These are phyloP conservation scores for Balakata baccata DNA, from an alignment of 345 rosid genomes.

Conservation along the genomic window DNA sequence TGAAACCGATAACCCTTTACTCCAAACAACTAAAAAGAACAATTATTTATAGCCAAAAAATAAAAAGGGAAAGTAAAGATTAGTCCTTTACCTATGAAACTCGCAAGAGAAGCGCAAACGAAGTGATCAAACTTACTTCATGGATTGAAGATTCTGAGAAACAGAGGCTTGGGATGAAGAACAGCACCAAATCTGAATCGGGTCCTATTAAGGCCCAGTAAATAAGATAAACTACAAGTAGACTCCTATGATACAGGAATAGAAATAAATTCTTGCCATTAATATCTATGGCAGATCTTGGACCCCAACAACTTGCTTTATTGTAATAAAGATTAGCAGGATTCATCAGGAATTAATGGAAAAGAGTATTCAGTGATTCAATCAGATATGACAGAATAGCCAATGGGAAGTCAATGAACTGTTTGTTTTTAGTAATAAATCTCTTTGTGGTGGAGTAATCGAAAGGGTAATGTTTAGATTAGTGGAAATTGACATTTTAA, in stretches of 20 bases:
- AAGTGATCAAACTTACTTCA: constrained; percentile 44
- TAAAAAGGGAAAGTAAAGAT: background rate
- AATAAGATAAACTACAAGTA: background rate
- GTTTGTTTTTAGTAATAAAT: no score
- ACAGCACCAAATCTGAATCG: constrained; percentile 27
- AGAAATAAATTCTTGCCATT: constrained; percentile 17
- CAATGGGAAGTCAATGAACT: no score
- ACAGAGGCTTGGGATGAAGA: constrained; percentile 35
- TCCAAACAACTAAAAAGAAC: no score
- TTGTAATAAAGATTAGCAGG: background rate
- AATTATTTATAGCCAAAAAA: no score
- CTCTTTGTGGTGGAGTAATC: no score
- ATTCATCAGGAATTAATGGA: constrained; percentile 1
- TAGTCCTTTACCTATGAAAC: background rate
- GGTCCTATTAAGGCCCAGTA: constrained; percentile 42
- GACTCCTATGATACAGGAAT: constrained; percentile 10
- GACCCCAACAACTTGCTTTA: no score
- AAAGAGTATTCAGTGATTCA: no score
- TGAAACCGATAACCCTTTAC: no score
- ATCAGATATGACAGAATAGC: no score
- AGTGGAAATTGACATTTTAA: background rate
- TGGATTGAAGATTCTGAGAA: constrained; percentile 40
- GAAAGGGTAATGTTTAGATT: no score
- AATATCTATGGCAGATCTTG: constrained; percentile 42
- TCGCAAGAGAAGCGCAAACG: background rate